A percentile compares a stretch with the other conserved stretches of the same genome.
Evolutionary conservation across 2,329 filamentous ascomycete genomes (phyloP).

Genomic region (Cercospora sp.): DNA sequence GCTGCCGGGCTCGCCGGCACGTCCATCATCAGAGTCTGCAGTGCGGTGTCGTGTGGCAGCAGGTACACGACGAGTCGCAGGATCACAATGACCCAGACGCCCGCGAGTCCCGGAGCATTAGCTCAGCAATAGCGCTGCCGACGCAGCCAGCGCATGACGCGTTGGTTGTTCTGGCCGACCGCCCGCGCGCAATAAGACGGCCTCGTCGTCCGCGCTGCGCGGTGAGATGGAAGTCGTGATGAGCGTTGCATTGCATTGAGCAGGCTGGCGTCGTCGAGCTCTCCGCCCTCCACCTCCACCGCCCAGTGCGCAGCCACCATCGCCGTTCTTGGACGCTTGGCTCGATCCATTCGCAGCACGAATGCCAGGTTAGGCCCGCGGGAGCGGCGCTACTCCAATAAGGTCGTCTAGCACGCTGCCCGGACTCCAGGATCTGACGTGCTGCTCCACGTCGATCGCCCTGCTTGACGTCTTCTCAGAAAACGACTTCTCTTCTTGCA

Average conservation of each 20-base stretch:
- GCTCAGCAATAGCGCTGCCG: not conserved
- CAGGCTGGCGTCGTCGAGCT: not conserved
- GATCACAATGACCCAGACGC: not conserved
- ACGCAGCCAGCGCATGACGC: conserved; percentile 1
- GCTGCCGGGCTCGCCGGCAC: not conserved
- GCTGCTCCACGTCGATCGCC: conserved; percentile 11
- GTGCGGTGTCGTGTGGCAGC: not conserved
- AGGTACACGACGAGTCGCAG: conserved; percentile 1
- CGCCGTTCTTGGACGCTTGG: conserved; percentile 13
- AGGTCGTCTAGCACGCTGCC: conserved; percentile 5
- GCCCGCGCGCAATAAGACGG: not conserved
- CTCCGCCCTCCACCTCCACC: not conserved
- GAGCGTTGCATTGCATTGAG: not conserved
- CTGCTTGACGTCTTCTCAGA: conserved; percentile 1
- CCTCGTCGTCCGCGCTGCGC: not conserved
- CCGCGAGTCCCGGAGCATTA: conserved; percentile 1
- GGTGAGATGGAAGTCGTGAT: not conserved
- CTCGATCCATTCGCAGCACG: not conserved
- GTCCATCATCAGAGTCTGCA: not conserved
- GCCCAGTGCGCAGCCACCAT: conserved; percentile 16
- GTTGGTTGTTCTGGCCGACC: conserved; percentile 1
- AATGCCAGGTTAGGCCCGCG: conserved; percentile 10
- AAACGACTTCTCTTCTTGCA: not conserved
- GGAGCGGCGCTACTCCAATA: conserved; percentile 8
- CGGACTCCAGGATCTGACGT: conserved; percentile 2